Conservation (phyloP, 306 rosid genomes). For the Vicia sativa region DNA sequence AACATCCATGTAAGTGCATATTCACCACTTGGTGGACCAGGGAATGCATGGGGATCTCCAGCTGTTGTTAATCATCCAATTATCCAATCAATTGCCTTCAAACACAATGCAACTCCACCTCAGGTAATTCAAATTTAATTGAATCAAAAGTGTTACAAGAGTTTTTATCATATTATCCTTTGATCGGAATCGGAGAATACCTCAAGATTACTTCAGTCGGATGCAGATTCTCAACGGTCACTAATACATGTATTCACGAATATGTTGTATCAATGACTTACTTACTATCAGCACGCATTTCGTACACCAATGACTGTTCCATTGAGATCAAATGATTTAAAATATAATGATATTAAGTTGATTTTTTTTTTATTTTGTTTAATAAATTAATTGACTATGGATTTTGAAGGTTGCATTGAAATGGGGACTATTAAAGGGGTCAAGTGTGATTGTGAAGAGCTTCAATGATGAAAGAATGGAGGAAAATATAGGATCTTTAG, state of each 20-base stretch:
- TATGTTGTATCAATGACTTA: no score
- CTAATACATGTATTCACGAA: no score
- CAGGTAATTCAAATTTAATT: constrained; percentile 49
- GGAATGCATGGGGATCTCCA: constrained; percentile 89
- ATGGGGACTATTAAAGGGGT: constrained; percentile 81
- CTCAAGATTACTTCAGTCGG: no score
- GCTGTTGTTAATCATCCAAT: constrained; percentile 64
- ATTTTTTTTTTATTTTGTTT: neutral
- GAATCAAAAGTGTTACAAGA: no score
- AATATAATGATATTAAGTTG: no score
- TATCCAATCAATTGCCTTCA: constrained; percentile 66
- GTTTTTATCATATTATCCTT: neutral
- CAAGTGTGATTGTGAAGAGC: constrained; percentile 91
- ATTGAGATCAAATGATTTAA: no score
- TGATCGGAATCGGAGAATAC: neutral
- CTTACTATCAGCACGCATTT: no score
- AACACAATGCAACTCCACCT: constrained; percentile 69
- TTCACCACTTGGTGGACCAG: constrained; percentile 92
- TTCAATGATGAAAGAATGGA: constrained; percentile 66
- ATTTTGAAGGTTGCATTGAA: constrained; percentile 65
- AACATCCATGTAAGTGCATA: constrained; percentile 83
- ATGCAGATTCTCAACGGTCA: no score
- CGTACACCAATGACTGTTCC: no score
- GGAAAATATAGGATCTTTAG: constrained; percentile 63
- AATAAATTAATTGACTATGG: neutral